Evolutionary conservation across 2,329 filamentous ascomycete genomes (phyloP).

Genomic region (Microsporum audouinii): DNA sequence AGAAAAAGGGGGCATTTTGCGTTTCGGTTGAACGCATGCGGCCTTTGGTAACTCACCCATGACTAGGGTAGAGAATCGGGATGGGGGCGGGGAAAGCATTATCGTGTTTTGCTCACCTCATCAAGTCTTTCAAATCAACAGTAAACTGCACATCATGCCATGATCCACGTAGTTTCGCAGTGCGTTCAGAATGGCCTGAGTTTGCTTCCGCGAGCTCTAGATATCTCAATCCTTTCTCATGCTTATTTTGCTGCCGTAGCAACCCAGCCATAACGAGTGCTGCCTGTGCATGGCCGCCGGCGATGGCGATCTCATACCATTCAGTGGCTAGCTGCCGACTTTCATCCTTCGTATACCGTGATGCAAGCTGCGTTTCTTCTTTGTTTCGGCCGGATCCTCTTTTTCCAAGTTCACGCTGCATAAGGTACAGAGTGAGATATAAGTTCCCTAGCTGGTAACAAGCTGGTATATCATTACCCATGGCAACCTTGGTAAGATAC

Average conservation of each 20-base stretch:
- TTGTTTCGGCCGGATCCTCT: neutral
- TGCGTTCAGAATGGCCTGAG: conserved; percentile 36
- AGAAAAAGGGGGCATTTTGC: neutral
- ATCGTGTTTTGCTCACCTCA: neutral
- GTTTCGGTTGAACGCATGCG: neutral
- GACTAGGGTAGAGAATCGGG: neutral
- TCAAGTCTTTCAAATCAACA: neutral
- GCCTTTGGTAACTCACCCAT: neutral
- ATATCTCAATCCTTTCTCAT: conserved; percentile 12
- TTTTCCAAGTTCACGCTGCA: neutral
- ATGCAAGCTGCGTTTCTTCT: neutral
- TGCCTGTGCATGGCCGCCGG: conserved; percentile 15
- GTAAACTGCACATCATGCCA: conserved; percentile 39
- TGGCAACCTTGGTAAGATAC: conserved; percentile 26
- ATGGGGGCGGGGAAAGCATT: neutral
- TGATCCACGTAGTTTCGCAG: conserved; percentile 48
- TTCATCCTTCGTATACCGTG: conserved; percentile 8
- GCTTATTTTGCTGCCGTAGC: conserved; percentile 19
- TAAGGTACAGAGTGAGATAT: conserved; percentile 23
- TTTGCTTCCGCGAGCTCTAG: conserved; percentile 13
- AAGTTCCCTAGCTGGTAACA: conserved; percentile 27
- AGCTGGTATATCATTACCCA: conserved; percentile 20
- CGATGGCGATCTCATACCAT: conserved; percentile 26
- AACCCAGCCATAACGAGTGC: conserved; percentile 23
- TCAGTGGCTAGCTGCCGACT: conserved; percentile 20